Evolutionary conservation across 2,329 filamentous ascomycete genomes (phyloP), one percentile per base, ranked within the genome.

Genomic region (Fusarium robinianum): DNA sequence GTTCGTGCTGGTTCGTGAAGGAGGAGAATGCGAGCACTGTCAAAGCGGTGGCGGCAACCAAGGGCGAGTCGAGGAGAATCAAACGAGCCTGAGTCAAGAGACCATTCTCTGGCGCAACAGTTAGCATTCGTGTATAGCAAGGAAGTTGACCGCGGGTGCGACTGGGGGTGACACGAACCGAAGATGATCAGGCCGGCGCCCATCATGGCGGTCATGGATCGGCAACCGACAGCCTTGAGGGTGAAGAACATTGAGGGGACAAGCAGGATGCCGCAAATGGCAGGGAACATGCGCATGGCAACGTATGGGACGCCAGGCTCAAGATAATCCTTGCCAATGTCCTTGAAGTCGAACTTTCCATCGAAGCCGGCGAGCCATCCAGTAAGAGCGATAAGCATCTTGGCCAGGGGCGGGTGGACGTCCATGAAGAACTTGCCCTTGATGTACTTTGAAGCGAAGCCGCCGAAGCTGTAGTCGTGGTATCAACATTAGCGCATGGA

Each of bases 381-480:
- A 53, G 91, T 90, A 49, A 99, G 81, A 38, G 94, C 95, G 63
- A 99, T 92, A 58, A 99, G 84, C 67, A 99, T 83, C 77, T 99
- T 99, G 57, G 94, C 94, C 49, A 99, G 79, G 31, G 94, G 94
- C 21, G 94, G 94, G 67, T 99, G 94, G n/a, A 99, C 94, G 67
- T 99, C 94, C 94, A 99, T 99, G 72, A 99, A 99, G 80, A 99
- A 99, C 68, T 80, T 87, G 64, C 94, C 94, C 78, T 99, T 97
- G 79, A 99, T 97, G 71, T 99, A 99, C 72, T 99, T 99, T 61
- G 88, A 90, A 55, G 94, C 94, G 67, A 99, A 99, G 34, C 94
- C 94, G 68, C 94, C 94, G 69, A 99, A 99, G 73, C 90, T 96
- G 63, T 55, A 17, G 34, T 53, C 49, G 17, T 29, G 29, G 29